Base-by-base conservation (phyloP, 192 early-diverging fungal species). In the Backusella australiensis region DNA sequence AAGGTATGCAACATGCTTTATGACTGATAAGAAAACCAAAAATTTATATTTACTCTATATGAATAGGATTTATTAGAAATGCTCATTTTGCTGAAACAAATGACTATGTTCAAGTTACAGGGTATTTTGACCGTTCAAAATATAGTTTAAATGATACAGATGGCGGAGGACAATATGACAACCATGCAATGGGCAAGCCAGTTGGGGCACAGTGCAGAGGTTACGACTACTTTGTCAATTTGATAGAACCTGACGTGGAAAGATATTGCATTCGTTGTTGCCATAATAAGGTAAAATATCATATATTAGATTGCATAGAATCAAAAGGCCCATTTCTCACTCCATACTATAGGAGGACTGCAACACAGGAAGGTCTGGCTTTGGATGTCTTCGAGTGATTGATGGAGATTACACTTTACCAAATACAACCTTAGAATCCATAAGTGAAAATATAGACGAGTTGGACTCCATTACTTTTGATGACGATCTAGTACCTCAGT, bases 101-200 rank as follows among this genome's bases (percentile, higher is more conserved):
- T n/a, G 75, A 44, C 4, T 88, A 83, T 56, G 80, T 86, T 63
- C 87, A 88, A 72, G 68, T 88, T 6, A 88, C 87, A 42, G 87
- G 87, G n/a, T 71, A 63, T 32, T 81, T 88, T 49, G 73, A 86
- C n/a, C 70, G 74, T 21, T 71, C 73, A 36, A 78, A 77, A 46
- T 88, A 88, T 29, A 36, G 23, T 1, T 41, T 86, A n/a, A 23
- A 53, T 9, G 8, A 59, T 1, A 72, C 19, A 1, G 87, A 88
- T 49, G 68, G 52, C 2, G 86, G 86, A n/a, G 87, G 87, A 11
- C 87, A 88, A 67, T 86, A 85, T 29, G 87, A 88, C 72, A 77
- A 72, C 11, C 77, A 78, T 69, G 77, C 49, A 21, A n/a, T 67
- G 4, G 71, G 77, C n/a, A 78, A 70, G 14, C 80, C 80, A 4